Evolutionary conservation across 495 filamentous ascomycete species (phyloP), one percentile per base, ranked within the genome.

Genomic region (Hyaloscypha hepaticicola): DNA sequence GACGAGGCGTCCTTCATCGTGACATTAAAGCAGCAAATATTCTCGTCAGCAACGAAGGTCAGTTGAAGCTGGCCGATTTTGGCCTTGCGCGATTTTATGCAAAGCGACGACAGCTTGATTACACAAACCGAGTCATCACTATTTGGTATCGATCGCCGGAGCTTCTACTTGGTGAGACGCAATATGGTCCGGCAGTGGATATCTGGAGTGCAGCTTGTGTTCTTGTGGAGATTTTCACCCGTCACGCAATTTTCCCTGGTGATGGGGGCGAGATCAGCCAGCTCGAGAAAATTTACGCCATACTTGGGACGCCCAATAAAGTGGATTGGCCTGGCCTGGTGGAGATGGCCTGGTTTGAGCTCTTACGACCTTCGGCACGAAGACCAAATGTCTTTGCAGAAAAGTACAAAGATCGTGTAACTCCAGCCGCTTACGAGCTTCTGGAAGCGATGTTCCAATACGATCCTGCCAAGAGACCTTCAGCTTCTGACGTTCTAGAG

Each of bases 141-240:
- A 91, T 94, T 61, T 99, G 95, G 95, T 99, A 99, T 73, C 85
- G 92, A 22, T 90, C 91, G 0, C 95, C 95, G 0, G 96, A 99
- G 75, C 85, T 99, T 14, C 83, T 99, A 2, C 82, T 98, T 2
- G 95, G 95, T 4, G 95, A 97, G 72, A 98, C 95, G 5, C 87
- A 90, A 66, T 99, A 99, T 72, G 93, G 93, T 12, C 90, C 92
- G 0, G 92, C 91, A 2, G 96, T 98, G 4, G 95, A 99, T 70
- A 92, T 99, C 61, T 99, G 95, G 95, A 95, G 90, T 73, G 95
- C 95, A 19, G 96, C 94, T 9, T 98, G 95, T 75, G 95, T 99
- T 6, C 88, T 97, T 74, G 86, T 97, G 57, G 95, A 99, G 70
- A 96, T 99, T 68, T 98, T 98, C 75, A 96, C 93, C 3, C 87